phyloP scores from a whole-genome alignment of 805 yeast genomes.

The Kodamaea hsintzibuensis region DNA sequence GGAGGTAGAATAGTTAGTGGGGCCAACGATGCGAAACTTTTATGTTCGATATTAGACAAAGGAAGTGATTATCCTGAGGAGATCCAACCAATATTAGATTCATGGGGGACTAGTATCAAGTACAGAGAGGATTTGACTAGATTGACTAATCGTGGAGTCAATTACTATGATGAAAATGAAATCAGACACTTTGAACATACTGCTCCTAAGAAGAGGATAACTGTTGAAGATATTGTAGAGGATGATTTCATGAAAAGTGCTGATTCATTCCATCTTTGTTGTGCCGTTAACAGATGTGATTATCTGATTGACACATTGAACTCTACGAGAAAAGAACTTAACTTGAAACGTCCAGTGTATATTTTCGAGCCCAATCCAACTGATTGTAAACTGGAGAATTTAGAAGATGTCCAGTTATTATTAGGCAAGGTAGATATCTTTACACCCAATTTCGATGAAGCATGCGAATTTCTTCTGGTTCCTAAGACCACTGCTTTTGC shows the following conservation, averaged over 20 bases:
- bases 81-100: constrained; percentile 44
- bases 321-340: constrained; percentile 12
- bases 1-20: constrained; percentile 67
- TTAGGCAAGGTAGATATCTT: constrained; percentile 55
- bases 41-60: constrained; percentile 57
- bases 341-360: constrained; percentile 35
- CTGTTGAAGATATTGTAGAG: constrained; percentile 51
- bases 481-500: constrained; percentile 15
- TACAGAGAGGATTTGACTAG: constrained; percentile 54
- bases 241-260: constrained; percentile 36
- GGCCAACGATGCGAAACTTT: constrained; percentile 41
- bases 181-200: constrained; percentile 55
- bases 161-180: constrained; percentile 65
- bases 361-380: constrained; percentile 91
- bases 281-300: constrained; percentile 63
- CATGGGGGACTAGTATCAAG: constrained; percentile 64
- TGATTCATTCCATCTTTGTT: constrained; percentile 66
- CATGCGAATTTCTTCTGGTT: constrained; percentile 59
- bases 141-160: constrained; percentile 79
- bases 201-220: constrained; percentile 62
- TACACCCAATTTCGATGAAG: constrained; percentile 86
- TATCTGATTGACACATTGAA: constrained; percentile 43
- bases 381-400: constrained; percentile 56
- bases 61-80: constrained; percentile 73
- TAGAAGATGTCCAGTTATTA: constrained; percentile 29